These are phyloP conservation scores for Colletotrichum euphorbiae DNA, from an alignment of 2,329 filamentous ascomycete species.

Conservation along the genomic window DNA sequence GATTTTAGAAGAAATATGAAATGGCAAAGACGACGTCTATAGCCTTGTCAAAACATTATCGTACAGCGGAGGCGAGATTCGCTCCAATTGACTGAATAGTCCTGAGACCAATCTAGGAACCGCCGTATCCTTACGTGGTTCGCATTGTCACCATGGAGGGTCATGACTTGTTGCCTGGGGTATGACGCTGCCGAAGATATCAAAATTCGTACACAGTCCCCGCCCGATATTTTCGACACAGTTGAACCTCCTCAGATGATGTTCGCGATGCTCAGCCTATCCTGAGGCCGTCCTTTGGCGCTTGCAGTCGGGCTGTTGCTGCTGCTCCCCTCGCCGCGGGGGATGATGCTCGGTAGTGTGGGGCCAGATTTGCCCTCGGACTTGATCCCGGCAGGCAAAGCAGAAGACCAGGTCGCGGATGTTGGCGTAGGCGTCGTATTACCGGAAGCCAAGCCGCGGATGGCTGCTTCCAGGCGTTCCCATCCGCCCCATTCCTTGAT, in stretches of 20 bases:
- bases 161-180: conserved; percentile 29
- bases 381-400: conserved; percentile 51
- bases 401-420: conserved; percentile 48
- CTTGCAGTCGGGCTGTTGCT: conserved; percentile 46
- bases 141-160: conserved; percentile 22
- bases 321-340: conserved; percentile 43
- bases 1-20: not conserved
- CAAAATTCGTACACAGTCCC: not conserved
- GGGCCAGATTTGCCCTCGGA: conserved; percentile 46
- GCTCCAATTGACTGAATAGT: not conserved
- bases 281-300: conserved; percentile 44
- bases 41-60: conserved; percentile 31
- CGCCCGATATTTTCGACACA: not conserved
- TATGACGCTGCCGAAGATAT: conserved; percentile 9
- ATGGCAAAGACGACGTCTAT: conserved; percentile 4
- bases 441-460: conserved; percentile 46
- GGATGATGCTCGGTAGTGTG: conserved; percentile 42
- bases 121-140: conserved; percentile 1
- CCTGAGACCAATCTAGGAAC: conserved; percentile 1
- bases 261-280: conserved; percentile 57
- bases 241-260: conserved; percentile 51
- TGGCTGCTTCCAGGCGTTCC: conserved; percentile 73
- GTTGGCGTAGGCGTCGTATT: conserved; percentile 47
- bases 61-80: conserved; percentile 16
- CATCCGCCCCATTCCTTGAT: conserved; percentile 82